Base-by-base conservation (phyloP, 1,284 basidiomycete genomes). In the Cryptococcus sp. region DNA sequence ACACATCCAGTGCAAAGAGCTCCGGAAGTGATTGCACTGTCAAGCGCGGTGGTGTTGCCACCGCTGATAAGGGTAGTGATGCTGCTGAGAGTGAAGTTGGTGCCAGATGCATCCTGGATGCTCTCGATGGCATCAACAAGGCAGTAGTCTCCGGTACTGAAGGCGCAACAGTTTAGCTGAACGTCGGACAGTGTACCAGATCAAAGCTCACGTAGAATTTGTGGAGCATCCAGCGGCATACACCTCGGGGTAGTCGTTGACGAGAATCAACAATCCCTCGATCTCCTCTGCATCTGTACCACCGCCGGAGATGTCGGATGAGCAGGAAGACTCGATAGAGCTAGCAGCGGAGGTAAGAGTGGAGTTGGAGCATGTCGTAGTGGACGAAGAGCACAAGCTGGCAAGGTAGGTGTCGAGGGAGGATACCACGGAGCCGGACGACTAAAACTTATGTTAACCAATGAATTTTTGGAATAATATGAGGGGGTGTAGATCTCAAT, bases 1-100 rank as follows among this genome's bases (percentile, higher is more conserved):
- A 69, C 69, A 59, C 76, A 76, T 34, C 67, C 66, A 5, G 75
- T 76, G 60, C 76, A 78, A 23, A 78, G 64, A 11, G 66, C 52
- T 17, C 69, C 71, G n/a, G 58, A 52, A 34, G 45, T 46, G 25
- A 70, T 47, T 23, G 62, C 57, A n/a, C 40, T 29, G n/a, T 43
- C 19, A 20, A 77, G 57, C 3, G 53, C 23, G 41, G 44, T 52
- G 34, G 52, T 38, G 22, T 47, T 50, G 23, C 49, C 54, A 16
- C 67, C 68, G 17, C 57, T 50, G n/a, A 75, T 55, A n/a, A 76
- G 54, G 11, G 50, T 48, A 29, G 67, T 63, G 49, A 76, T 19
- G 53, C 55, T 62, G 49, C 52, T 50, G 55, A 67, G 48, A 26
- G 65, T 62, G 23, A 76, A 46, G 38, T 62, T 50, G 11, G 61